Percentiles rank a stretch among this genome's conserved stretches.
phyloP scores from a whole-genome alignment of 768 basidiomycete species.

The Termitomyces eurrhizus region DNA sequence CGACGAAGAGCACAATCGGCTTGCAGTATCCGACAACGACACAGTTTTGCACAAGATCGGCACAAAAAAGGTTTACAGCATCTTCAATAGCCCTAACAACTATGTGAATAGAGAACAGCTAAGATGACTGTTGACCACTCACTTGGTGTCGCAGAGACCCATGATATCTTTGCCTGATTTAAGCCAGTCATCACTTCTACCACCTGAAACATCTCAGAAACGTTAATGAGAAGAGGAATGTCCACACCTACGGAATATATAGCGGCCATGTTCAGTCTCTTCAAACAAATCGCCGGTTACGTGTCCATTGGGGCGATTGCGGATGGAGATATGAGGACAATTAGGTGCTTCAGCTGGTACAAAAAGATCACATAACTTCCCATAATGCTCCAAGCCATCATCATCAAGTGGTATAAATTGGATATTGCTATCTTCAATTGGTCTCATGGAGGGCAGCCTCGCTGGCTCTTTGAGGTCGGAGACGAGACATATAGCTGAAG shows the following conservation, averaged over 20 bases:
- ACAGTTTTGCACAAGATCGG: conserved; percentile 6
- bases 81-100: conserved; percentile 7
- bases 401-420: not conserved
- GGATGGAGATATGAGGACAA: conserved; percentile 5
- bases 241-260: conserved; percentile 2
- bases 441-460: conserved; percentile 1
- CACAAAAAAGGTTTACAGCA: not conserved
- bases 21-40: conserved; percentile 9
- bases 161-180: conserved; percentile 1
- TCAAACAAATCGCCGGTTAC: conserved; percentile 10
- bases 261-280: conserved; percentile 5
- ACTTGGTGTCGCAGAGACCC: conserved; percentile 9
- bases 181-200: conserved; percentile 12
- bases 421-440: not conserved
- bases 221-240: not conserved
- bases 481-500: conserved; percentile 7
- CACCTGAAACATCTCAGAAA: not conserved
- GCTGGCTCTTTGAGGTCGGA: conserved; percentile 4
- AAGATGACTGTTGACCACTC: not conserved
- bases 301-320: conserved; percentile 9
- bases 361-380: conserved; percentile 3
- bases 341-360: conserved; percentile 6
- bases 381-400: not conserved
- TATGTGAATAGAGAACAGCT: not conserved
- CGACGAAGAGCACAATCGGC: conserved; percentile 9